A percentile compares a stretch with the other conserved stretches of the same genome.
These are phyloP conservation scores for Tothia fuscella DNA, from an alignment of 2,329 filamentous ascomycete species.

Conservation along the genomic window DNA sequence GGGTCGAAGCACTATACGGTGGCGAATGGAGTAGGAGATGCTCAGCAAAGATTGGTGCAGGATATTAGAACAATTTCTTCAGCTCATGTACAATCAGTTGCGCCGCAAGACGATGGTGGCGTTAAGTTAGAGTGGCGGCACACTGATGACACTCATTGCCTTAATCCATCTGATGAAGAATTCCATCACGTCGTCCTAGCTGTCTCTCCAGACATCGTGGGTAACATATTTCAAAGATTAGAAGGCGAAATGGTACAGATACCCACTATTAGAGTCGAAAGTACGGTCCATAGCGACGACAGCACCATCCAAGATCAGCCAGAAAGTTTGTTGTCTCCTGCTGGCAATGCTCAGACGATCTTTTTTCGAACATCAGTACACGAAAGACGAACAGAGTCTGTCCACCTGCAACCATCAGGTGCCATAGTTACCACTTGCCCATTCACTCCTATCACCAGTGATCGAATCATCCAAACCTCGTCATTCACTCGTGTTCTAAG, in stretches of 20 bases:
- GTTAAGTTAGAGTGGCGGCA: too few species aligned
- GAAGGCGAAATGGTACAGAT: constrained; percentile 28
- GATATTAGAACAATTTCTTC: constrained; percentile 33
- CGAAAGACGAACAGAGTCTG: constrained; percentile 34
- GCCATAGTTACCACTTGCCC: constrained; percentile 43
- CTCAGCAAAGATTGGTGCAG: constrained; percentile 34
- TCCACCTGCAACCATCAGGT: constrained; percentile 40
- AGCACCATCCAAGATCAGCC: background rate
- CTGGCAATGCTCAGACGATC: constrained; percentile 19
- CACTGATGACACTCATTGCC: constrained; percentile 21
- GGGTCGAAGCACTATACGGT: constrained; percentile 41
- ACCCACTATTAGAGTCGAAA: constrained; percentile 38
- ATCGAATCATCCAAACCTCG: constrained; percentile 33
- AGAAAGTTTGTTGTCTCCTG: too few species aligned
- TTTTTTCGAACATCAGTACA: constrained; percentile 23
- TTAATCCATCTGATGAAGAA: constrained; percentile 15
- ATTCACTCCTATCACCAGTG: constrained; percentile 26
- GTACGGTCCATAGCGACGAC: constrained; percentile 33
- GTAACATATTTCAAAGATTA: constrained; percentile 35
- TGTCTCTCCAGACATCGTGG: constrained; percentile 42
- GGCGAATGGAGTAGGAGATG: constrained; percentile 36
- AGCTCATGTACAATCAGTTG: constrained; percentile 27
- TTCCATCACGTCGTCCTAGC: constrained; percentile 45
- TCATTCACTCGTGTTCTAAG: constrained; percentile 43
- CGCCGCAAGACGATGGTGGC: constrained; percentile 15